Base-by-base conservation (phyloP, 441 rosid species). In the Melastoma candidum region DNA sequence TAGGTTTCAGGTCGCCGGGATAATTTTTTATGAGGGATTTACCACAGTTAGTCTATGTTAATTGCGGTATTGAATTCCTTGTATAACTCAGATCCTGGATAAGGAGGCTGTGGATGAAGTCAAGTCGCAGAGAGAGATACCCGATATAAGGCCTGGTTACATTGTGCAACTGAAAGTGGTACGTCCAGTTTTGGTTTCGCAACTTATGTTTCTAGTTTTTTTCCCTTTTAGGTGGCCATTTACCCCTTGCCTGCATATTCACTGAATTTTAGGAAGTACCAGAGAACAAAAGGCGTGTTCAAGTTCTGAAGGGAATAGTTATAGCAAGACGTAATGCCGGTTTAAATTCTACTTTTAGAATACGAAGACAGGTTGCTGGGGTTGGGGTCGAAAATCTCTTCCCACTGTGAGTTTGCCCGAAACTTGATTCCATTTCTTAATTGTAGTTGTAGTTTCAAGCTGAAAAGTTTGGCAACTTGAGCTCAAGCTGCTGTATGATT, bases 321-420 rank as follows among this genome's bases (percentile, higher is more conserved):
- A 84, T 93, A 64, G 97, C 98, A 49, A 84, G 93, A 55, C 90
- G 87, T 11, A 93, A 93, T 72, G 93, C 87, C 68, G 96, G 95
- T 61, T 64, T 86, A 45, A 80, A 77, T 69, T 75, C 90, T 13
- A 84, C 97, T 22, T 84, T 89, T 68, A 81, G 95, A 64, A 70
- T 89, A 43, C 84, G 97, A 75, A 93, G 98, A 67, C 80, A 79
- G 26, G 98, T 92, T 50, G 95, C 90, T 24, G 95, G 95, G 25
- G 84, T 88, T 57, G 97, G 96, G 13, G 89, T 86, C 46, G 97
- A 89, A 70, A 82, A 94, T 53, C 83, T 93, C 71, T 78, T 79
- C 51, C 95, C 82, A 11, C 70, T 93, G 98, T 88, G 72, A 88
- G 97, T 73, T 39, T 46, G 47, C 13, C 48, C 59, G 3, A 12